phyloP scores from a whole-genome alignment of 2,329 filamentous ascomycete genomes.

The Ophiostoma ulmi region DNA sequence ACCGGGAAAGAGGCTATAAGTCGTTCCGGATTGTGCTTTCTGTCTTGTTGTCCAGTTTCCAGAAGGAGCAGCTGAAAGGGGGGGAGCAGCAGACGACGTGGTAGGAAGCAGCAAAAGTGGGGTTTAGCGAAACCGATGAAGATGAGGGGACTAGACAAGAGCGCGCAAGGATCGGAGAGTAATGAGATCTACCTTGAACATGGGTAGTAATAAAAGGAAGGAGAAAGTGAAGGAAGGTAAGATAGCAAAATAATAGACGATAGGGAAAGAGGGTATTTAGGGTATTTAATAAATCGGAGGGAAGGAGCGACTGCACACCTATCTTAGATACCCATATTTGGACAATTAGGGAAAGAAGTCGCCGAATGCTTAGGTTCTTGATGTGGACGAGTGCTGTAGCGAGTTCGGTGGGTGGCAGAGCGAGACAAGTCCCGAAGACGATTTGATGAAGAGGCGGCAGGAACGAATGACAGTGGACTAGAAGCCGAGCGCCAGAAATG shows the following conservation, averaged over 20 bases:
- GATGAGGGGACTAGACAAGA: conserved; percentile 3
- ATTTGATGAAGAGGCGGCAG: neutral
- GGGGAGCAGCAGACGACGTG: conserved; percentile 3
- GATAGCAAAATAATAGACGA: neutral
- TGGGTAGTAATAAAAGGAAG: neutral
- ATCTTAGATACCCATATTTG: neutral
- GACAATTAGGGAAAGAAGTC: neutral
- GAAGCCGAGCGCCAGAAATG: conserved; percentile 4
- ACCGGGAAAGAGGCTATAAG: neutral
- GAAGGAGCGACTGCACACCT: neutral
- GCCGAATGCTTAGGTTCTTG: neutral
- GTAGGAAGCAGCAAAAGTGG: conserved; percentile 12
- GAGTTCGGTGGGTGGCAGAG: neutral
- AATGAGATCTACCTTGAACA: neutral
- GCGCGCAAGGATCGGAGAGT: neutral
- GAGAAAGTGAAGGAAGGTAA: neutral
- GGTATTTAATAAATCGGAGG: neutral
- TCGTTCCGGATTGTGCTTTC: neutral
- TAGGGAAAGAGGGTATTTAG: neutral
- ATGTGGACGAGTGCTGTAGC: neutral
- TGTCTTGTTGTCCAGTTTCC: neutral
- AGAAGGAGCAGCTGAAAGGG: neutral
- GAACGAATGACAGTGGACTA: neutral
- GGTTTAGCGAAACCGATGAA: conserved; percentile 8
- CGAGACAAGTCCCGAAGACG: conserved; percentile 5